Base-by-base conservation (phyloP, 2,329 filamentous ascomycete species). In the Colletotrichum sp. region DNA sequence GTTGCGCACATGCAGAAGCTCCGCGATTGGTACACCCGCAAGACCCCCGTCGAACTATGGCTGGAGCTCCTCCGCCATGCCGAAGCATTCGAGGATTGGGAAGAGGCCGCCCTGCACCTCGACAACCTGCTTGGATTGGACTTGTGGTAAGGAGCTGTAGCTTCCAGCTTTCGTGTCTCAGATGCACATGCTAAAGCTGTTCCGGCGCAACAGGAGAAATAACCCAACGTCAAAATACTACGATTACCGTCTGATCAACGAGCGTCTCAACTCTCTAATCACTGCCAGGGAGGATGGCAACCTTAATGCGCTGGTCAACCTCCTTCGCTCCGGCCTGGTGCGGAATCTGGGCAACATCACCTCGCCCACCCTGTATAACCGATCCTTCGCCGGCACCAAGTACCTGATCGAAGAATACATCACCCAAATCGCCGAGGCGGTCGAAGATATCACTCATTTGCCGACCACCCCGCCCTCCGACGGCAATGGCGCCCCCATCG, bases 301-400 rank as follows among this genome's bases (percentile, higher is more conserved):
- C 83, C 90, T 96, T 59, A 89, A 95, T 72, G 90, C 91, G 19
- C 88, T 98, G 9, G 92, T 96, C 76, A 96, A 96, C 81, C 89
- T 98, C 22, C 89, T 98, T 52, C 93, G 95, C 30, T 95, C 95
- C 16, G 95, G 92, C 5, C 88, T 94, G 22, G 91, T 98, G 34
- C 92, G 96, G 44, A 98, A 98, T 81, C 88, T 98, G n/a, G 96
- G 95, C 74, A 98, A 98, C 82, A 98, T 98, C 80, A 95, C 95
- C 1, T 91, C 93, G 2, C 92, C 95, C 3, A 93, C 93, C 78
- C 88, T 98, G 2, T 98, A 96, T 86, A 96, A 96, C 80, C 91
- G 93, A 74, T 94, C 95, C 15, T 97, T 97, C 82, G 94, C 94
- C 2, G 96, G 96, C 19, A 98, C 96, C 1, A 98, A 98, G 83